A percentile compares a stretch with the other conserved stretches of the same genome.
phyloP scores from a whole-genome alignment of 2,329 filamentous ascomycete species.

The Colletotrichum horii region DNA sequence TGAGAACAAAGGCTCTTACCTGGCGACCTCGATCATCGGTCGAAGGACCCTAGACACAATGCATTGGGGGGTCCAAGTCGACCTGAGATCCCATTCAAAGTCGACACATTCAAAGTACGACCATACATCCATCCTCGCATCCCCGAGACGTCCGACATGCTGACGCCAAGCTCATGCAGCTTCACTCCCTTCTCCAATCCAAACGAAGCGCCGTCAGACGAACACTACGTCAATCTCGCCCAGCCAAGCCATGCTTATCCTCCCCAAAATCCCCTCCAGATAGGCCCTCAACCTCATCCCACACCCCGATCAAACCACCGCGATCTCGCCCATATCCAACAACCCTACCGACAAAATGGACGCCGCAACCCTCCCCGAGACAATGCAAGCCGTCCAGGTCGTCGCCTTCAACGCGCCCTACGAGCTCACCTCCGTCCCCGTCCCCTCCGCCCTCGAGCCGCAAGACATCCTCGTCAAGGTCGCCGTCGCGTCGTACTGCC shows the following conservation, averaged over 20 bases:
- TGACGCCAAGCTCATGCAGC: not conserved
- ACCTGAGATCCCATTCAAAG: not conserved
- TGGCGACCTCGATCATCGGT: fast-evolving
- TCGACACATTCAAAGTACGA: not conserved
- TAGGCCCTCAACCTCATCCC: not conserved
- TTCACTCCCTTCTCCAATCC: not conserved
- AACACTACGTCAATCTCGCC: not conserved
- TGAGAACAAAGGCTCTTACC: not conserved
- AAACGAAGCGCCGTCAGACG: not conserved
- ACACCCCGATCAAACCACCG: not conserved
- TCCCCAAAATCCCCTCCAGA: not conserved
- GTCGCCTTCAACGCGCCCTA: conserved; percentile 59
- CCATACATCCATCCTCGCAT: not conserved
- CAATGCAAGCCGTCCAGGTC: conserved; percentile 36
- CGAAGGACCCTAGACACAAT: not conserved
- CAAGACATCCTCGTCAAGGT: conserved; percentile 65
- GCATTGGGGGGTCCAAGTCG: not conserved
- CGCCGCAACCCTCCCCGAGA: conserved; percentile 13
- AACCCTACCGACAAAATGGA: not conserved
- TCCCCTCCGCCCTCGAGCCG: conserved; percentile 49
- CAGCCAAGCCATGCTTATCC: not conserved
- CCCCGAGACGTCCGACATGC: not conserved
- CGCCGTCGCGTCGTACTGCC: conserved; percentile 65
- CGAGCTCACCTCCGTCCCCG: conserved; percentile 51
- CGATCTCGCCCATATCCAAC: not conserved